Evolutionary conservation across 2,329 filamentous ascomycete species (phyloP).

Genomic region (Fulvia fulva): DNA sequence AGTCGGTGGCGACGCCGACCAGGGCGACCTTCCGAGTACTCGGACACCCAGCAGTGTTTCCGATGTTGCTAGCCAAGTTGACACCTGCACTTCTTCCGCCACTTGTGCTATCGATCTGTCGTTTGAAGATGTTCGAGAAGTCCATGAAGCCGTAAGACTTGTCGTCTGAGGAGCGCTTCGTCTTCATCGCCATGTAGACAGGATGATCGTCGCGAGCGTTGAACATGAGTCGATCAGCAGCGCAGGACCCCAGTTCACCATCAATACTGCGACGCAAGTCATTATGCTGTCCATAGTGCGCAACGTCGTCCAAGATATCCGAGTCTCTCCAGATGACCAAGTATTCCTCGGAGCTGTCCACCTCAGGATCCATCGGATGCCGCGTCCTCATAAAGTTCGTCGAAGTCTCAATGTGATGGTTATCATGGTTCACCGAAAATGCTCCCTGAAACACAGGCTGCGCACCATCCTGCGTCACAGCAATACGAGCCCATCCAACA

Average conservation of each 20-base stretch:
- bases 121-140: conserved; percentile 63
- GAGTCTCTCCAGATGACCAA: conserved; percentile 94
- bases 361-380: conserved; percentile 65
- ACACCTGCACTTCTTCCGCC: conserved; percentile 74
- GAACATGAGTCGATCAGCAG: conserved; percentile 72
- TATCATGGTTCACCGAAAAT: conserved; percentile 74
- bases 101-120: conserved; percentile 63
- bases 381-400: conserved; percentile 70
- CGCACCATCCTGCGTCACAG: conserved; percentile 70
- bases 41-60: conserved; percentile 78
- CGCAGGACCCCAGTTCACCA: conserved; percentile 48
- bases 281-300: conserved; percentile 39
- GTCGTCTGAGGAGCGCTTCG: conserved; percentile 39
- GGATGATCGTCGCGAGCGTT: conserved; percentile 72
- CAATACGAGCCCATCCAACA: conserved; percentile 82
- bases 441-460: conserved; percentile 84
- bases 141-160: conserved; percentile 58
- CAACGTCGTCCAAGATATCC: conserved; percentile 57
- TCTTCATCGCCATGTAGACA: conserved; percentile 52
- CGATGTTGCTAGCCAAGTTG: conserved; percentile 75
- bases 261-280: conserved; percentile 54
- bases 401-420: conserved; percentile 80
- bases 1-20: conserved; percentile 89
- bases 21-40: conserved; percentile 86
- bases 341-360: conserved; percentile 60